Percentiles rank a stretch among this genome's conserved stretches.
Conservation (phyloP, 257 asterid genomes). For the Gentiana dahurica region DNA sequence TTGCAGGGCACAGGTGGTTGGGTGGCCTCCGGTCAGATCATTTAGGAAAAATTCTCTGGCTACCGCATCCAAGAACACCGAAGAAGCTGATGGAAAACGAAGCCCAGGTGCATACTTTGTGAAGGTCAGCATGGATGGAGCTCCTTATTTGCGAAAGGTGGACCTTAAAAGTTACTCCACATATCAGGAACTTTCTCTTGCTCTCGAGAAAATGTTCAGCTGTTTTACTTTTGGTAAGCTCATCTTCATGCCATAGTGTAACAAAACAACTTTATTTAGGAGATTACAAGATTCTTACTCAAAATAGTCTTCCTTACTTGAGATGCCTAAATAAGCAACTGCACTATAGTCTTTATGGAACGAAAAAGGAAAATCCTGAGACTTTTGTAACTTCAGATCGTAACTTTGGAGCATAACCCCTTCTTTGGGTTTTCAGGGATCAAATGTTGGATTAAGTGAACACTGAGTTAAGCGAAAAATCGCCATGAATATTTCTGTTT, state of each 20-base stretch:
- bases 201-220: slow-evolving; percentile 86
- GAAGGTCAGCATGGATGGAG: slow-evolving; percentile 94
- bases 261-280: neutral
- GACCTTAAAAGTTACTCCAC: slow-evolving; percentile 60
- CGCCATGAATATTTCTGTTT: too few species aligned
- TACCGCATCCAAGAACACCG: slow-evolving; percentile 55
- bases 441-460: too few species aligned
- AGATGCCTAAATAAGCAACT: too few species aligned
- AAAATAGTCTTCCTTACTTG: too few species aligned
- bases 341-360: too few species aligned
- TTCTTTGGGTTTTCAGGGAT: too few species aligned
- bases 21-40: slow-evolving; percentile 92
- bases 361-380: too few species aligned
- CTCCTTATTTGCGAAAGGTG: slow-evolving; percentile 89
- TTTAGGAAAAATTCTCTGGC: slow-evolving; percentile 68
- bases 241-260: neutral
- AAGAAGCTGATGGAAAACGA: slow-evolving; percentile 66
- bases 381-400: too few species aligned
- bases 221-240: slow-evolving; percentile 48
- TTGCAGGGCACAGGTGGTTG: slow-evolving; percentile 75
- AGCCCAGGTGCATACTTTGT: slow-evolving; percentile 59
- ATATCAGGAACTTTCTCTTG: slow-evolving; percentile 69
- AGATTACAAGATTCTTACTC: neutral
- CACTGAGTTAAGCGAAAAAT: too few species aligned
- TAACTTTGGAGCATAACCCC: too few species aligned